Evolutionary conservation across 805 yeast genomes (phyloP).

Genomic region (Kodamaea kakaduensis): DNA sequence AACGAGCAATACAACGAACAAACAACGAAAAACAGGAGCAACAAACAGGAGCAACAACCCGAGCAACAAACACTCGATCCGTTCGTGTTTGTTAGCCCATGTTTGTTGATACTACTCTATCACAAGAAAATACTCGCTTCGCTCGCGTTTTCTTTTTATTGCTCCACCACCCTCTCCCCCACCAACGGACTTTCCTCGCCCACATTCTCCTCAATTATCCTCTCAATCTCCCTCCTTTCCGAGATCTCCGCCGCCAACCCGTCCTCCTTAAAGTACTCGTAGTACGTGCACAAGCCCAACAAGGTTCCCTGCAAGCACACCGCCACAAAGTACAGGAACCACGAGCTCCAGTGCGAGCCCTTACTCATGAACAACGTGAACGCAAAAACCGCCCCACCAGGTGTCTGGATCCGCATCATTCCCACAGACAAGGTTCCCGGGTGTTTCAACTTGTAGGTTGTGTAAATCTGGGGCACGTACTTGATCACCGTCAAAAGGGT

Average conservation of each 20-base stretch:
- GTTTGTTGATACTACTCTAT: too few relatives aligned
- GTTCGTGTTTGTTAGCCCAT: too few relatives aligned
- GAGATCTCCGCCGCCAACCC: slow-evolving; percentile 21
- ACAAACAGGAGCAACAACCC: too few relatives aligned
- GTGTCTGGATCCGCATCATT: slow-evolving; percentile 85
- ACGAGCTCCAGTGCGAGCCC: slow-evolving; percentile 81
- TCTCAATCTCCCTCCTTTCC: slow-evolving; percentile 28
- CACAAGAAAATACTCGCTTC: too few relatives aligned
- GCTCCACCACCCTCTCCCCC: too few relatives aligned
- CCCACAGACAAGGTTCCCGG: slow-evolving; percentile 76
- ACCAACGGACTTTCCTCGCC: slow-evolving; percentile 7
- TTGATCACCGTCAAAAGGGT: slow-evolving; percentile 63
- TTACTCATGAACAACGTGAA: slow-evolving; percentile 65
- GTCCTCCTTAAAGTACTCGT: slow-evolving; percentile 21
- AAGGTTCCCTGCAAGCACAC: slow-evolving; percentile 63
- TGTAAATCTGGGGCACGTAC: slow-evolving; percentile 73
- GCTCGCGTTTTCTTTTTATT: too few relatives aligned
- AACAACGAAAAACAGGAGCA: too few relatives aligned
- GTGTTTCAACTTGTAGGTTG: slow-evolving; percentile 65
- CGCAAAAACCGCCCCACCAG: slow-evolving; percentile 84
- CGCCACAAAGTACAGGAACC: slow-evolving; percentile 76
- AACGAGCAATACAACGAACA: too few relatives aligned
- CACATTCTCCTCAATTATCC: slow-evolving; percentile 26
- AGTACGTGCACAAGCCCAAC: slow-evolving; percentile 56
- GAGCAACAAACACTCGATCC: too few relatives aligned